Percentiles rank a stretch among this genome's conserved stretches.
These are phyloP conservation scores for Sporisorium scitamineum DNA, from an alignment of 1,284 basidiomycete genomes.

Conservation along the genomic window DNA sequence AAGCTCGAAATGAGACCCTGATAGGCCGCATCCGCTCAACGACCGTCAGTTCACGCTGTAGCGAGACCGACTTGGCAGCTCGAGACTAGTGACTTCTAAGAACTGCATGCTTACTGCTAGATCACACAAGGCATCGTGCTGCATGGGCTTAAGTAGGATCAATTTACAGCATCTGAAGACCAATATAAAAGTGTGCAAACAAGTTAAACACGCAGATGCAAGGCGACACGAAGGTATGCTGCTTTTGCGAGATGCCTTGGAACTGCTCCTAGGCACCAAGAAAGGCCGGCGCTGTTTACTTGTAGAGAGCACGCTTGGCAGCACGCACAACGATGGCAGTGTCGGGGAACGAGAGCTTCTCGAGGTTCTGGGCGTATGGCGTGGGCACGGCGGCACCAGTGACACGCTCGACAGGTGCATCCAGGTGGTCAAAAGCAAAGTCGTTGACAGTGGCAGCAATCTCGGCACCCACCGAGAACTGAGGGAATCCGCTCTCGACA, in stretches of 20 bases:
- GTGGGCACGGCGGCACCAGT: conserved; percentile 81
- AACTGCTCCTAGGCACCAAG: not conserved
- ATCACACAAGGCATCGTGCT: not conserved
- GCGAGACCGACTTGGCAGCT: not conserved
- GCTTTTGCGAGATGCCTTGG: not conserved
- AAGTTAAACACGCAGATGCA: too few species aligned
- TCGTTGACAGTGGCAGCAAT: conserved; percentile 86
- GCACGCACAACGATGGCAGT: conserved; percentile 61
- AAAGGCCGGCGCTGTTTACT: conserved; percentile 14
- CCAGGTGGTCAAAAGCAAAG: conserved; percentile 74
- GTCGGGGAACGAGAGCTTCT: conserved; percentile 66
- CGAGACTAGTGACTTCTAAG: not conserved
- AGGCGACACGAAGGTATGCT: not conserved
- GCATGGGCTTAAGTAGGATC: not conserved
- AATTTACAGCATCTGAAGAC: conserved; percentile 12
- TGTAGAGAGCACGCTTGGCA: conserved; percentile 66
- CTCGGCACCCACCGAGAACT: conserved; percentile 97
- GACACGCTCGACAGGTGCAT: conserved; percentile 96
- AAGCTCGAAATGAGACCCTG: not conserved
- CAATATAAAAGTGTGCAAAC: not conserved
- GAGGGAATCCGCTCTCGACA: conserved; percentile 98
- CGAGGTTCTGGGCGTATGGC: conserved; percentile 74
- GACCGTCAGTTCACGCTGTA: not conserved
- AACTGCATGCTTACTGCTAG: not conserved
- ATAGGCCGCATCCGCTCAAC: not conserved